phyloP scores from a whole-genome alignment of 2,329 filamentous ascomycete species.

The Diaporthe citri region DNA sequence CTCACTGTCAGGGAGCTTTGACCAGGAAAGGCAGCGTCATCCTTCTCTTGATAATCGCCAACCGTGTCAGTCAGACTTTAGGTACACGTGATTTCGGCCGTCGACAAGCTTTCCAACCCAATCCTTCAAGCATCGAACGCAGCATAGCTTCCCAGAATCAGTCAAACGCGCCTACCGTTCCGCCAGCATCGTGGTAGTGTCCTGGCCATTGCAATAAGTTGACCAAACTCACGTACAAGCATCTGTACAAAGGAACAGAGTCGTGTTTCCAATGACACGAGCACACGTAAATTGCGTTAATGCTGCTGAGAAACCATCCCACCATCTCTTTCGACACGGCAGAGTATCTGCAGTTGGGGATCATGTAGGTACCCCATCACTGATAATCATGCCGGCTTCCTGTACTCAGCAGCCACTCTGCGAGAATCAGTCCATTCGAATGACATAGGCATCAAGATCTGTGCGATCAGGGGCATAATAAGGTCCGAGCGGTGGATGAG shows the following conservation, averaged over 20 bases:
- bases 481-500: constrained; percentile 12
- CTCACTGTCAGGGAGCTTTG: too few relatives aligned
- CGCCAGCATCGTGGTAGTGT: not conserved
- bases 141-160: not conserved
- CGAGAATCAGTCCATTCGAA: not conserved
- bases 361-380: too few relatives aligned
- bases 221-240: not conserved
- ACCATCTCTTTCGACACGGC: not conserved
- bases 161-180: too few relatives aligned
- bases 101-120: not conserved
- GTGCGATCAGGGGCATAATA: not conserved
- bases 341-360: not conserved
- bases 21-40: too few relatives aligned
- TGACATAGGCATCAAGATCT: not conserved
- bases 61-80: not conserved
- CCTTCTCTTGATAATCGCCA: not conserved
- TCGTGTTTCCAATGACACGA: not conserved
- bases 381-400: not conserved
- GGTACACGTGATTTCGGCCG: not conserved
- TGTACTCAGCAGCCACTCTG: too few relatives aligned
- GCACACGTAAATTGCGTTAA: not conserved
- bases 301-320: not conserved
- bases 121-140: not conserved
- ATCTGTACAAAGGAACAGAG: not conserved
- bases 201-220: not conserved